Evolutionary conservation across 139 green algal genomes (phyloP), one percentile per base, ranked within the genome.

Genomic region (Chlamydomonas schloesseri): DNA sequence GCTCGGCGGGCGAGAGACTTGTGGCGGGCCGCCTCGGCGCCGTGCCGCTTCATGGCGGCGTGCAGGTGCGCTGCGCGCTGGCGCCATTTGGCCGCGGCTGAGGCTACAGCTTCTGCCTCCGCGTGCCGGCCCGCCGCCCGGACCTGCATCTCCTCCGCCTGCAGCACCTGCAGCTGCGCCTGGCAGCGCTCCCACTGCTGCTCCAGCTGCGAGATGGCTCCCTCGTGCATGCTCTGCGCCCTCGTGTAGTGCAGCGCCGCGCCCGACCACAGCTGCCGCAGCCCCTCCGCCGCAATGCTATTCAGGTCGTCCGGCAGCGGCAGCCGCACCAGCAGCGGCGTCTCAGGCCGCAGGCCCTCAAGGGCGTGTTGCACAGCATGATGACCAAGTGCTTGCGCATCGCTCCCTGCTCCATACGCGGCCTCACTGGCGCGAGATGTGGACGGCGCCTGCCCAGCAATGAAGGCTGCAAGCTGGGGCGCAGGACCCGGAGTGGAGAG

Each of bases 101-200:
- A n/a, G 4, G 46, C 36, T 0, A 47, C 78, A 0, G 57, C 75
- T 23, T 58, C 75, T 2, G 75, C 75, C 10, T 82, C 75, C 2
- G 36, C 65, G 1, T n/a, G 13, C 26, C 75, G 75, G 24, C 20
- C 60, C 24, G 60, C 23, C 8, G 60, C 60, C 24, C n/a, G 78
- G 8, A 65, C 78, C 62, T 67, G 58, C 24, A 67, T n/a, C 78
- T 84, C 64, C 42, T 84, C 78, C 9, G 78, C 42, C 64, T 67
- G 64, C 64, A 84, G 46, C 64, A 74, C 58, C 79, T 85, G 79
- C 31, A 85, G 46, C 79, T 76, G 79, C 31, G 67, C 47, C 65
- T 77, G 67, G 64, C 47, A 76, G 8, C 47, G 33, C 50, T 76
- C 42, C 79, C 65, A 76, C 31, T 76, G 79, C 79, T 28, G 47